Base-by-base conservation (phyloP, 495 filamentous ascomycete species). In the Xylaria venustula region DNA sequence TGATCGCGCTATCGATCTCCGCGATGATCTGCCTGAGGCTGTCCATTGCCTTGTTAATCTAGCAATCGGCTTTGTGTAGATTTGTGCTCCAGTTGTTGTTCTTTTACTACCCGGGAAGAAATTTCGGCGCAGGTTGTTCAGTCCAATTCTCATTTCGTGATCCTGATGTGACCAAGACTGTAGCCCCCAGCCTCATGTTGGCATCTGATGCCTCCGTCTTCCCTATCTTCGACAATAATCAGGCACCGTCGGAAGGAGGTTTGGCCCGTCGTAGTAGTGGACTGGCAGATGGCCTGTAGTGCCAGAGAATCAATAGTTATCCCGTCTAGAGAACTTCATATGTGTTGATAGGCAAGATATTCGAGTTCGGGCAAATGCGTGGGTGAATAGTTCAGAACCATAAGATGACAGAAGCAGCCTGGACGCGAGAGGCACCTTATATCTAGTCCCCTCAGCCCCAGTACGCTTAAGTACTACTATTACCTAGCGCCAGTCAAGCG, bases 11-110 rank as follows among this genome's bases (percentile, higher is more conserved):
- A 12, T 61, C 58, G 8, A 61, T 61, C 30, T 28, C 42, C 1
- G 58, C 58, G 49, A 61, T 61, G 30, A 34, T 48, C 30, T 61
- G 58, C n/a, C 17, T 54, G n/a, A 61, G n/a, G 9, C 28, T n/a
- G 12, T 61, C 58, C 49, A 61, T 54, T 19, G 40, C 26, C 32
- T 30, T n/a, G 7, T 3, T 8, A n/a, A 34, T 46, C 28, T 22
- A 9, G 54, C 30, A 7, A 41, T 22, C 17, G 17, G 42, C 34
- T 50, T 12, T 51, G 4, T 30, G n/a, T n/a, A 23, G 54, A 46
- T 12, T 36, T 3, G 17, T 0, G 19, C 2, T 12, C 45, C 26
- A 34, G 17, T 8, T 32, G n/a, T 17, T 30, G 26, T 17, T 26
- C 36, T 34, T n/a, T 57, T 34, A 9, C 26, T 54, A 48, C 30